These are phyloP conservation scores for Trichosporon sp. DNA, from an alignment of 1,284 basidiomycete genomes.

Conservation along the genomic window DNA sequence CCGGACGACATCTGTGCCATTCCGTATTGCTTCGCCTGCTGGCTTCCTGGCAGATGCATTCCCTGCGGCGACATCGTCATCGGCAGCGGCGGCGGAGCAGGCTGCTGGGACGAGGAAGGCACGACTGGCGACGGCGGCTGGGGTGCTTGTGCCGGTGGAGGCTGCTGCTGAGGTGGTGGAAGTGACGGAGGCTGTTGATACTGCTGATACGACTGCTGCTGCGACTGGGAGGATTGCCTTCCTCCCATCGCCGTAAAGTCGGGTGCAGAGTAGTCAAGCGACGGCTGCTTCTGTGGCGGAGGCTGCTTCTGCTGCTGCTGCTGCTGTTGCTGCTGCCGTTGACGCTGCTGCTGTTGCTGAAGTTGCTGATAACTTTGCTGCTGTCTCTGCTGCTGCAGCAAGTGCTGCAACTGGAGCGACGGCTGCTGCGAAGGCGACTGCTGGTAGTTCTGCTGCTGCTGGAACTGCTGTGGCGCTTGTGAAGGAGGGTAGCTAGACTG, in stretches of 20 bases:
- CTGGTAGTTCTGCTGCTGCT: not conserved
- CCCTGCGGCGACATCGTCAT: not conserved
- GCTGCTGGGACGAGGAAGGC: not conserved
- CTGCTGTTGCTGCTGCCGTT: not conserved
- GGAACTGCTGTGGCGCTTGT: not conserved
- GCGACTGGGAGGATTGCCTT: not conserved
- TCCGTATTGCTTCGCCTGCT: not conserved
- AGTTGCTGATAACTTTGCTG: slow-evolving; percentile 4
- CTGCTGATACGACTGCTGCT: not conserved
- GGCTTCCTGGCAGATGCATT: not conserved
- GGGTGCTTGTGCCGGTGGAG: not conserved
- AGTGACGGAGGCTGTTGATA: slow-evolving; percentile 9
- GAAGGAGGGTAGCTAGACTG: not conserved
- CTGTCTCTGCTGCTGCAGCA: not conserved
- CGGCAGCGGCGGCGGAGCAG: not conserved
- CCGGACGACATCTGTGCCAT: not conserved
- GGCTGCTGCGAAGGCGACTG: slow-evolving; percentile 1
- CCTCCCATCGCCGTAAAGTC: not conserved
- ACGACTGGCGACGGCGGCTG: not conserved
- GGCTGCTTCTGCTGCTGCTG: not conserved
- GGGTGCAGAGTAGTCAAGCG: not conserved
- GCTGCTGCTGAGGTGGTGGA: slow-evolving; percentile 10
- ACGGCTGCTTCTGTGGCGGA: not conserved
- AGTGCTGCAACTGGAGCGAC: not conserved
- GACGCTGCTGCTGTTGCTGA: slow-evolving; percentile 1